Conservation (phyloP, 306 rosid species). For the Quercus agrifolia region DNA sequence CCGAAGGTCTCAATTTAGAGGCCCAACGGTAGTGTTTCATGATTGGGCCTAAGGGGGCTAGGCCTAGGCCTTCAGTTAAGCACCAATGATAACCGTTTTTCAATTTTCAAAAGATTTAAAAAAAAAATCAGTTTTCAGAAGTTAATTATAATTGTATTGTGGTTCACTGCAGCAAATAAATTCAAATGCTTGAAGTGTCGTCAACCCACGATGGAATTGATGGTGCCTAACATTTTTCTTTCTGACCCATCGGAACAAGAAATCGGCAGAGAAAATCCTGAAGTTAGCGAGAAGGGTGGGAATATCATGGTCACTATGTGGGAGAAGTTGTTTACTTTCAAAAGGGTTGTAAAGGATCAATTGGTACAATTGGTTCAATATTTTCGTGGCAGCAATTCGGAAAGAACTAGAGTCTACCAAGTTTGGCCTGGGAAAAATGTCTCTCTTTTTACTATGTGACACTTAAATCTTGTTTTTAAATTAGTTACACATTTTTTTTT, state of each 20-base stretch:
- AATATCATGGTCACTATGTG: conserved; percentile 1
- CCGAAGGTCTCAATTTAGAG: too few species aligned
- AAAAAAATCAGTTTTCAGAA: background rate
- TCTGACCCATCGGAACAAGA: conserved; percentile 4
- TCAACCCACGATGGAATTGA: too few species aligned
- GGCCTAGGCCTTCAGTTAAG: background rate
- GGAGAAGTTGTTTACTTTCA: conserved; percentile 8
- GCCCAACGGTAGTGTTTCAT: background rate
- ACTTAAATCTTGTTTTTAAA: background rate
- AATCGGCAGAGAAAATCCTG: background rate
- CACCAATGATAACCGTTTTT: background rate
- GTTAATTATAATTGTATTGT: background rate
- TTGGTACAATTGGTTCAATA: background rate
- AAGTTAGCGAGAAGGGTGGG: background rate
- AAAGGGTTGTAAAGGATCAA: conserved; percentile 5
- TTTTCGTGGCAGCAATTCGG: conserved; percentile 1
- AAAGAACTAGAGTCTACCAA: conserved; percentile 22
- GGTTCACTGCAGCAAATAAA: background rate
- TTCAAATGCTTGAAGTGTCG: background rate
- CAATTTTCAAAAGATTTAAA: background rate
- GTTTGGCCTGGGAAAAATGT: conserved; percentile 44
- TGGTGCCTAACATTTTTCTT: conserved; percentile 3
- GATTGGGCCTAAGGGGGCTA: background rate
- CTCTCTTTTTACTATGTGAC: background rate
- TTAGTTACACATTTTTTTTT: background rate